These are phyloP conservation scores for Colletotrichum siamense DNA, from an alignment of 2,329 filamentous ascomycete genomes.

Conservation along the genomic window DNA sequence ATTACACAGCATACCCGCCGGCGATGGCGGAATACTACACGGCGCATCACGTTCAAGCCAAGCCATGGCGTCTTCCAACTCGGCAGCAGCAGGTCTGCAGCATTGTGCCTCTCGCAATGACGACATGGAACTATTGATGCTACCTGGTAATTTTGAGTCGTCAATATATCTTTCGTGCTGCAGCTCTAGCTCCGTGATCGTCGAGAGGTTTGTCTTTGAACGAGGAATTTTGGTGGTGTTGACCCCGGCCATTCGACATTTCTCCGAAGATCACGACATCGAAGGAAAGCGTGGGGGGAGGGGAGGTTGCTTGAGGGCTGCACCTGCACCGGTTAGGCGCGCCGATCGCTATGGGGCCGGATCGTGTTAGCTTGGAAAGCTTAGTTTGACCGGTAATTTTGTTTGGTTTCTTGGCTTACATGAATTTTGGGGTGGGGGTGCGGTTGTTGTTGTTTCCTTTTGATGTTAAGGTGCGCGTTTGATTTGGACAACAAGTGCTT, in stretches of 20 bases:
- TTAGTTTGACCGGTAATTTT: background rate
- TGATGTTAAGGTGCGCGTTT: too few species aligned
- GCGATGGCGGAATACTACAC: background rate
- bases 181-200: background rate
- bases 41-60: background rate
- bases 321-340: background rate
- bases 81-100: background rate
- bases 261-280: slow-evolving; percentile 18
- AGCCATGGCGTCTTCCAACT: background rate
- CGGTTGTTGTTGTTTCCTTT: background rate
- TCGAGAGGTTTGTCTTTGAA: background rate
- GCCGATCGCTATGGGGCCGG: background rate
- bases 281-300: slow-evolving; percentile 5
- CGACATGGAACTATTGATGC: slow-evolving; percentile 12
- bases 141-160: background rate
- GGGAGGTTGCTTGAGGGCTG: background rate
- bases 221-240: background rate
- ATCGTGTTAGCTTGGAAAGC: background rate
- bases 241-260: slow-evolving; percentile 19
- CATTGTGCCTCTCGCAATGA: background rate
- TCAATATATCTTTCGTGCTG: background rate
- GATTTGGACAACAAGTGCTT: too few species aligned
- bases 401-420: background rate
- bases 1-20: background rate
- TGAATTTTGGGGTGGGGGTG: background rate